phyloP scores from a whole-genome alignment of 148 eudicot genomes.

The Spergularia marina region DNA sequence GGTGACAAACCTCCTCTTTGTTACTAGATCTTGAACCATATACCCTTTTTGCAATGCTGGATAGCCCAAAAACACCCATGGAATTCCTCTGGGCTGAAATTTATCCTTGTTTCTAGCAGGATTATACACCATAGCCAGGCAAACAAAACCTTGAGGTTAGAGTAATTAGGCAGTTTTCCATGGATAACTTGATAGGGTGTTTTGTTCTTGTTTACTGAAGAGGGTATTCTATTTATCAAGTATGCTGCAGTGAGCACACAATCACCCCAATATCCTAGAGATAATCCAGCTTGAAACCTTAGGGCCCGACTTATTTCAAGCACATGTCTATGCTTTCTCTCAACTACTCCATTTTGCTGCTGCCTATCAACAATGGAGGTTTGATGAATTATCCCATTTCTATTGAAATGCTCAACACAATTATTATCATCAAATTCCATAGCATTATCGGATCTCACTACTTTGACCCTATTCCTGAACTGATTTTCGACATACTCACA shows the following conservation, averaged over 20 bases:
- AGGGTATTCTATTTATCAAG: background rate
- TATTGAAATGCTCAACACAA: background rate
- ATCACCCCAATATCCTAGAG: background rate
- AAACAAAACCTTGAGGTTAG: no score
- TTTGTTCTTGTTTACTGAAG: background rate
- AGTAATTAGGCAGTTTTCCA: no score
- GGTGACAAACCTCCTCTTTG: no score
- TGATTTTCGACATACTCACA: background rate
- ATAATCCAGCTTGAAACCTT: background rate
- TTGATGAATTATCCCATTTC: background rate
- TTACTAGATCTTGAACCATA: no score
- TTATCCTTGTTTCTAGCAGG: no score
- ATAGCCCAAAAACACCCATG: no score
- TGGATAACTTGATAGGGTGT: background rate
- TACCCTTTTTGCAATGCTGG: no score
- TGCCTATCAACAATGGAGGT: background rate
- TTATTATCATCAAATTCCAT: background rate
- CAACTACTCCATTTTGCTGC: background rate
- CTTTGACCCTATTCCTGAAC: background rate
- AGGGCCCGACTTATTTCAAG: background rate
- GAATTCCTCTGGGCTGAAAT: no score
- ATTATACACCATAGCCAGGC: no score
- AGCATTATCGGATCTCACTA: background rate
- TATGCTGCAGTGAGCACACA: background rate
- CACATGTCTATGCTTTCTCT: constrained; percentile 1